Conservation (phyloP, 139 green algal species). For the Zygnema cylindricum region DNA sequence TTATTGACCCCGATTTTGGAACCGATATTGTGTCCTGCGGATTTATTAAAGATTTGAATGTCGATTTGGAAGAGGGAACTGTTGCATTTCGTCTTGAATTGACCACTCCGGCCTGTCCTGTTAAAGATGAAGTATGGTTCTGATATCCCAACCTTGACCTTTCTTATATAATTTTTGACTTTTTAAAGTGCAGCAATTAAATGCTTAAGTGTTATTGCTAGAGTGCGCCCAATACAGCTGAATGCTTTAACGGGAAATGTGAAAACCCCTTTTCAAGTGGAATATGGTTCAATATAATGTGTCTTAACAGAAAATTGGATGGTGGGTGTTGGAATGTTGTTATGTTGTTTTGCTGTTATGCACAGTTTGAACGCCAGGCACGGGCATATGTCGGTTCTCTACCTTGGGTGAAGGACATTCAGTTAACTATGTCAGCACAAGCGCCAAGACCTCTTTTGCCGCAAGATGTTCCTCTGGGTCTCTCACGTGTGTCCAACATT, state of each 20-base stretch:
- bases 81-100: slow-evolving; percentile 87
- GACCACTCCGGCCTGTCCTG: slow-evolving; percentile 96
- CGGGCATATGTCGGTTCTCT: slow-evolving; percentile 63
- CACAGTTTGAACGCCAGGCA: slow-evolving; percentile 61
- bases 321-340: no score
- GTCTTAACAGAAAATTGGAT: no score
- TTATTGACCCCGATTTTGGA: slow-evolving; percentile 98
- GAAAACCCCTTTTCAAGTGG: no score
- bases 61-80: slow-evolving; percentile 56
- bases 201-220: no score
- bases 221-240: no score
- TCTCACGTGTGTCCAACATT: slow-evolving; percentile 85
- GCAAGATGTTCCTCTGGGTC: slow-evolving; percentile 70
- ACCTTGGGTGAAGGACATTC: slow-evolving; percentile 75
- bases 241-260: no score
- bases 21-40: slow-evolving; percentile 94
- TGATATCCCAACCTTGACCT: no score
- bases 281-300: no score
- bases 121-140: slow-evolving; percentile 84
- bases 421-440: slow-evolving; percentile 85
- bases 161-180: no score
- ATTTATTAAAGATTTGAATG: slow-evolving; percentile 90
- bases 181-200: no score
- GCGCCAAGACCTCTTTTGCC: slow-evolving; percentile 72
- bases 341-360: no score